Conservation (phyloP, 352 stramenopile genomes). For the Hyaloperonospora brassicae region DNA sequence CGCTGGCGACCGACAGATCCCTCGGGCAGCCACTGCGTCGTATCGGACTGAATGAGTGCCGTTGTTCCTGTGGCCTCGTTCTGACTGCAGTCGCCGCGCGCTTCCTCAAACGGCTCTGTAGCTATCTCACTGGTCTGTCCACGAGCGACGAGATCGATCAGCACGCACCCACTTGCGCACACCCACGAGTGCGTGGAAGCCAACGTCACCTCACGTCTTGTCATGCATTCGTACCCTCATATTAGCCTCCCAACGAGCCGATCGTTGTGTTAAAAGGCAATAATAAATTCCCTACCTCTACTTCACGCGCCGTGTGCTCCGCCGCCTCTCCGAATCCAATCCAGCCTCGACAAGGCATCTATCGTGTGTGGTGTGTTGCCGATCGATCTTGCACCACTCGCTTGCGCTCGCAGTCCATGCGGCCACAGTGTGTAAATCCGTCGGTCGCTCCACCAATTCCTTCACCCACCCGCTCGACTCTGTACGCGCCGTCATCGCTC, state of each 20-base stretch:
- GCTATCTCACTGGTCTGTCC: too few relatives aligned
- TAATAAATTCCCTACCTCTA: constrained; percentile 27
- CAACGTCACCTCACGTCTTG: constrained; percentile 8
- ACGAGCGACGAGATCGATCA: too few relatives aligned
- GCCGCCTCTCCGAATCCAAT: background rate
- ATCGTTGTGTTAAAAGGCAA: constrained; percentile 28
- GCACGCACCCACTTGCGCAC: background rate
- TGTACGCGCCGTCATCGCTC: constrained; percentile 14
- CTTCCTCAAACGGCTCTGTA: too few relatives aligned
- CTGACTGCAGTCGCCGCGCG: too few relatives aligned
- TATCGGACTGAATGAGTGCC: too few relatives aligned
- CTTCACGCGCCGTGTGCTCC: constrained; percentile 1
- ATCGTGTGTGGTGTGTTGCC: constrained; percentile 9
- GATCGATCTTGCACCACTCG: constrained; percentile 11
- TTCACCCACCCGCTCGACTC: constrained; percentile 13
- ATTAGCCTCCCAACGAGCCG: constrained; percentile 35
- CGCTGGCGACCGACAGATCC: too few relatives aligned
- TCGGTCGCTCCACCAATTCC: constrained; percentile 16
- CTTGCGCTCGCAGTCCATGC: constrained; percentile 20
- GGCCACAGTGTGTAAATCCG: constrained; percentile 11
- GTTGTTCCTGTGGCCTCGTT: too few relatives aligned
- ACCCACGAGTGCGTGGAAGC: background rate
- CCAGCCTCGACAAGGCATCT: constrained; percentile 14
- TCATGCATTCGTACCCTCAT: constrained; percentile 30
- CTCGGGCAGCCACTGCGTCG: too few relatives aligned